Evolutionary conservation across 768 basidiomycete genomes (phyloP).

Genomic region (Tylopilus felleus): DNA sequence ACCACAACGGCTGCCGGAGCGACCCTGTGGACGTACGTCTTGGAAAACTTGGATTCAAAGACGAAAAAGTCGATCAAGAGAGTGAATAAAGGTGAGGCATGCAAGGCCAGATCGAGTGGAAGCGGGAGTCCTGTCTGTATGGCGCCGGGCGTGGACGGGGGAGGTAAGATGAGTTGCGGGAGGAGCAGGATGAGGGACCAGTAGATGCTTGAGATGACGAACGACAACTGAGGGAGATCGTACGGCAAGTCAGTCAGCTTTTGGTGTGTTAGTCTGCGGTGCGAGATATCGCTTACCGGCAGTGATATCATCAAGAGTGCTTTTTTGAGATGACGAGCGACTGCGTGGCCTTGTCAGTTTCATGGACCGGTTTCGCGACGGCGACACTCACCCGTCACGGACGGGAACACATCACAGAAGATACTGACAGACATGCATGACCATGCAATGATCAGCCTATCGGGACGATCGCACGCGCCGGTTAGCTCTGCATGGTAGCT

Average conservation of each 20-base stretch:
- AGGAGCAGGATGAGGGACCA: constrained; percentile 58
- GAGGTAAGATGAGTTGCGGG: constrained; percentile 49
- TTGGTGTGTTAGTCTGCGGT: not conserved
- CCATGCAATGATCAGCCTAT: constrained; percentile 35
- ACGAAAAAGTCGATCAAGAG: constrained; percentile 66
- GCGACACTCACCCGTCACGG: constrained; percentile 30
- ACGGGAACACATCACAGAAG: constrained; percentile 40
- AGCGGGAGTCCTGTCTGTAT: constrained; percentile 43
- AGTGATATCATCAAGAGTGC: constrained; percentile 61
- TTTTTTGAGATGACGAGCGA: constrained; percentile 47
- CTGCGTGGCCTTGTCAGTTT: constrained; percentile 1
- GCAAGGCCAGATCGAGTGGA: constrained; percentile 58
- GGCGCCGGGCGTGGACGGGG: not conserved
- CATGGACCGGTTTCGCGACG: not conserved
- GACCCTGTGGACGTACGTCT: constrained; percentile 4
- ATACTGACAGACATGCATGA: constrained; percentile 40
- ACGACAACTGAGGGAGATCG: not conserved
- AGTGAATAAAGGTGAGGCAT: constrained; percentile 56
- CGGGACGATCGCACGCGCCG: not conserved
- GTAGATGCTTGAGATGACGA: constrained; percentile 57
- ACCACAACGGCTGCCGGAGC: constrained; percentile 17
- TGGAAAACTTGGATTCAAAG: constrained; percentile 55
- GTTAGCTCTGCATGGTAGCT: not conserved
- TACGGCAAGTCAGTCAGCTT: not conserved
- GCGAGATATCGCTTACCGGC: constrained; percentile 42